Base-by-base conservation (phyloP, 192 early-diverging fungal genomes). In the Dissophora globulifera region DNA sequence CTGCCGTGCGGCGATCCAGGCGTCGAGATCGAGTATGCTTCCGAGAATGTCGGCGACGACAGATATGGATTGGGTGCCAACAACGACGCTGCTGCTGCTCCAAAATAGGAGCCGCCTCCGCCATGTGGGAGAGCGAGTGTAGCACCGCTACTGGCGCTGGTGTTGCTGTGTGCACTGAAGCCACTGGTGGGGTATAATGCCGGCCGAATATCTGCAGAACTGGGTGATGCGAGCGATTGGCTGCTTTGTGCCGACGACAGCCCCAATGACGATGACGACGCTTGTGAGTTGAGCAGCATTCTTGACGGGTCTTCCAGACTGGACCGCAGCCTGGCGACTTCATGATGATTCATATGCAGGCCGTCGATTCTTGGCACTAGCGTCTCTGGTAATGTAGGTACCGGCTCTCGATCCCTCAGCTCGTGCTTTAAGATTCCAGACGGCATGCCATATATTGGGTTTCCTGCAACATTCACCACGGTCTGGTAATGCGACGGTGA, bases 1-100 rank as follows among this genome's bases (percentile, higher is more conserved):
- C 65, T 50, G 20, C 65, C 65, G 3, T 57, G 65, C 1, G 30
- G 11, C 6, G 65, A 67, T 13, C 51, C 65, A n/a, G n/a, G n/a
- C n/a, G n/a, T n/a, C 20, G 65, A 55, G n/a, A 67, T 20, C 0
- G 65, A 67, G 40, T 42, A 58, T 9, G 65, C 31, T 6, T 53
- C 38, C n/a, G 65, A 67, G n/a, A 50, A 67, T 10, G 54, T 32
- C n/a, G 65, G 65, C 19, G 59, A 62, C 7, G 59, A 41, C 59
- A 62, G 50, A 19, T 62, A 50, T 11, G 47, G 47, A 19, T 35
- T 41, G n/a, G n/a, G n/a, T n/a, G n/a, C n/a, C n/a, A n/a, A n/a
- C n/a, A n/a, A n/a, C n/a, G n/a, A n/a, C n/a, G n/a, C 20, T 25
- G 20, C 7, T 45, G 46, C 10, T 38, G 46, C 46, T 47, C 9